Conservation (phyloP, 2,329 filamentous ascomycete species). For the Scedosporium aurantiacum region DNA sequence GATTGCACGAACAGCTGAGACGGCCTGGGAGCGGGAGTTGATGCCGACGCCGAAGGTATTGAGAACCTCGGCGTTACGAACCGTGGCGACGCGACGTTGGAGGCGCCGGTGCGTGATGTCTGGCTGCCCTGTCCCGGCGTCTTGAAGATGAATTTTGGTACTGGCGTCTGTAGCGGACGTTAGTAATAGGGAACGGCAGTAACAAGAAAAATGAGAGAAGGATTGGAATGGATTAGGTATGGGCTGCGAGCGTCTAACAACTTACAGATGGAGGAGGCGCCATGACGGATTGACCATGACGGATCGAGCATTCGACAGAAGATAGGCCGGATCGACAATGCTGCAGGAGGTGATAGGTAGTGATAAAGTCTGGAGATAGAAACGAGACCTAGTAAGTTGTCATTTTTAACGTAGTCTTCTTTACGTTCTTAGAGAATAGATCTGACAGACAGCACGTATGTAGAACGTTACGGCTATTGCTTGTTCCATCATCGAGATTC, state of each 20-base stretch:
- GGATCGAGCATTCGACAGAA: no score
- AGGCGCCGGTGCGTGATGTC: background rate
- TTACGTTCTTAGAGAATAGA: no score
- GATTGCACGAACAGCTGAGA: slow-evolving; percentile 2
- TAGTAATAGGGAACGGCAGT: background rate
- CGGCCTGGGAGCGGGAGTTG: background rate
- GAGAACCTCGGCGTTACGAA: slow-evolving; percentile 2
- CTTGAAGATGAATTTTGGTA: background rate
- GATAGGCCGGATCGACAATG: no score
- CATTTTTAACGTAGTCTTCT: no score
- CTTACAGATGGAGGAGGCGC: no score
- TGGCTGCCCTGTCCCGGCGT: background rate
- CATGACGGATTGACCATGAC: no score
- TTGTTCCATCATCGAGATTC: no score
- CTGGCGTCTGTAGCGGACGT: background rate
- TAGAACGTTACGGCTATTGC: no score
- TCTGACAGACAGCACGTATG: no score
- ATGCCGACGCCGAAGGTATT: background rate
- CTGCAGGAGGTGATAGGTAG: no score
- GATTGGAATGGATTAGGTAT: background rate
- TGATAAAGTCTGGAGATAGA: no score
- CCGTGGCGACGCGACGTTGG: background rate
- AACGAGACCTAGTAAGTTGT: no score
- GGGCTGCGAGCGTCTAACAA: background rate
- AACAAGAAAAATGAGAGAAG: background rate